phyloP scores from a whole-genome alignment of 805 yeast genomes.

The Monosporozyma unispora region DNA sequence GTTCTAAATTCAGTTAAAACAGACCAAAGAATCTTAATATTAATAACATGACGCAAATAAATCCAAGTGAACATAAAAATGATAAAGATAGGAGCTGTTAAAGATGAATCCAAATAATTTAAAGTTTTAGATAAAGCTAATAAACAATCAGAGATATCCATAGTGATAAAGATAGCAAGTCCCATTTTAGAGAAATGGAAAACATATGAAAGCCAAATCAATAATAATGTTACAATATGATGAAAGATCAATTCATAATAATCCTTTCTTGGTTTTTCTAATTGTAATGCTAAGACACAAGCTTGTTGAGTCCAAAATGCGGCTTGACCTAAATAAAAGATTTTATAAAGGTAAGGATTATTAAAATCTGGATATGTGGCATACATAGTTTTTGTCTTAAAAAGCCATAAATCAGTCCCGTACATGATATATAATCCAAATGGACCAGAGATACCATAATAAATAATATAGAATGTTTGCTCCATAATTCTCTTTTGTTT shows the following conservation, averaged over 20 bases:
- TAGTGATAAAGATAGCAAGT: conserved; percentile 76
- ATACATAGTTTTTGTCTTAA: conserved; percentile 77
- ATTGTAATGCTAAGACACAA: conserved; percentile 66
- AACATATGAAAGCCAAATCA: conserved; percentile 79
- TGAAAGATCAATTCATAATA: conserved; percentile 85
- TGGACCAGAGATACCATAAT: conserved; percentile 75
- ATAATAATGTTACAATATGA: conserved; percentile 81
- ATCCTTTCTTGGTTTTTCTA: conserved; percentile 94
- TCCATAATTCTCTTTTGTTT: conserved; percentile 82
- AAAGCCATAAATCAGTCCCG: conserved; percentile 77
- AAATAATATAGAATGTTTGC: conserved; percentile 77
- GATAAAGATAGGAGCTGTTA: conserved; percentile 56
- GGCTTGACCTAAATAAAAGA: conserved; percentile 84
- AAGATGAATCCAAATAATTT: conserved; percentile 66
- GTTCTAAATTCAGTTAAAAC: conserved; percentile 77
- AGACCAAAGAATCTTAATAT: conserved; percentile 73
- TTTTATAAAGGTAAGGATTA: conserved; percentile 61
- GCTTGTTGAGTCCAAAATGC: conserved; percentile 98
- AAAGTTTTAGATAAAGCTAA: conserved; percentile 76
- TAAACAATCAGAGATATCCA: conserved; percentile 93
- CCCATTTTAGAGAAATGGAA: conserved; percentile 98
- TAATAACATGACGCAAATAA: conserved; percentile 81
- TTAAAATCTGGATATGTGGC: conserved; percentile 72
- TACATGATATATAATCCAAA: conserved; percentile 85
- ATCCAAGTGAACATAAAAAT: conserved; percentile 72